A percentile compares a stretch with the other conserved stretches of the same genome.
phyloP scores from a whole-genome alignment of 768 basidiomycete species.

The Lentinula lateritia region DNA sequence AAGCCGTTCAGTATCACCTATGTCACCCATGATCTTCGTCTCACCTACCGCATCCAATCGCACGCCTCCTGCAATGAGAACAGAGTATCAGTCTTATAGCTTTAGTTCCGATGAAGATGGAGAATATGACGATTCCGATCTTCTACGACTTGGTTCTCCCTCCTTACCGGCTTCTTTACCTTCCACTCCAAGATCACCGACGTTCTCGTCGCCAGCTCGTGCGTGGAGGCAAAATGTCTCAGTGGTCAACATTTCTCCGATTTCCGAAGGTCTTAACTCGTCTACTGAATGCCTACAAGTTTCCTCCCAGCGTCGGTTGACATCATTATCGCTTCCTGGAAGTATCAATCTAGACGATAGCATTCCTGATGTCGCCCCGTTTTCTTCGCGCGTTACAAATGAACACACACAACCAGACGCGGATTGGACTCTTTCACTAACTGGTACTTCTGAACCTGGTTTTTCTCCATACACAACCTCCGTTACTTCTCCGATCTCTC shows the following conservation, averaged over 20 bases:
- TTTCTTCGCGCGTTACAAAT: not conserved
- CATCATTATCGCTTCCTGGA: constrained; percentile 24
- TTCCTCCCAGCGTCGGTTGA: constrained; percentile 14
- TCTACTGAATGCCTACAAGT: not conserved
- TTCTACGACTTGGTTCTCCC: constrained; percentile 8
- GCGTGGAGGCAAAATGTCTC: not conserved
- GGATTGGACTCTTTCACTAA: constrained; percentile 14
- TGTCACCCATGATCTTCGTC: constrained; percentile 8
- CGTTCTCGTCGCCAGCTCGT: constrained; percentile 37
- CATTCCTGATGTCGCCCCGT: not conserved
- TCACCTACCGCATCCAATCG: constrained; percentile 6
- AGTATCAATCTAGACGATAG: constrained; percentile 12
- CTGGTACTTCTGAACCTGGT: constrained; percentile 7
- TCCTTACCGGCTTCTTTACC: constrained; percentile 24
- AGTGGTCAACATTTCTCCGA: not conserved
- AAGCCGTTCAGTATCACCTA: not conserved
- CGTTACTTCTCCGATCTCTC: not conserved
- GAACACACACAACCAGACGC: constrained; percentile 8
- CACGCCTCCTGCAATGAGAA: constrained; percentile 1
- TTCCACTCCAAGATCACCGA: constrained; percentile 75
- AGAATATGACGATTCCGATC: constrained; percentile 8
- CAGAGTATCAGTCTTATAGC: constrained; percentile 1
- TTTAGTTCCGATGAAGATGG: constrained; percentile 3
- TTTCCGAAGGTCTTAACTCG: not conserved
- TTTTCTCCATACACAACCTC: constrained; percentile 2